Evolutionary conservation across 1,284 basidiomycete species (phyloP), one percentile per base, ranked within the genome.

Genomic region (Malassezia vespertilionis): DNA sequence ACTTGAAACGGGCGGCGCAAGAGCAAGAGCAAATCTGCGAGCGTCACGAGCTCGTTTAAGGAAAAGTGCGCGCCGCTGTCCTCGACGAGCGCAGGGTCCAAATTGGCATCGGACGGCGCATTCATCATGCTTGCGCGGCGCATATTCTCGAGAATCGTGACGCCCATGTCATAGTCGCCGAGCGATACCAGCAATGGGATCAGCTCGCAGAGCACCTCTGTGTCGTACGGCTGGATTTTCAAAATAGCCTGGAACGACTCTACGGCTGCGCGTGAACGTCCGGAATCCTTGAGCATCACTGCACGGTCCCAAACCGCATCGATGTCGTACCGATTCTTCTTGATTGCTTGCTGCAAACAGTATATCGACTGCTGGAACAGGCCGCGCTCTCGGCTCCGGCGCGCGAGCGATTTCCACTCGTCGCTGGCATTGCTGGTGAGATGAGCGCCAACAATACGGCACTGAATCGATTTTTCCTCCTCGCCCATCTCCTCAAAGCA

Each of bases 251-350:
- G 73, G 61, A 88, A 81, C 0, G 84, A 81, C 48, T 80, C 78
- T 11, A 82, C 79, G 0, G 89, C 85, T 79, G 83, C 83, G 18
- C 79, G 82, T 54, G 77, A 75, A 33, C 81, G 72, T 28, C 86
- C 80, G 1, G 82, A 77, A 54, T 86, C 80, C 56, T 82, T 82
- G 5, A 88, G 82, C 5, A 95, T 76, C 3, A 79, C 75, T 0
- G 89, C 86, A 2, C 88, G 80, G 58, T 96, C 88, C 86, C 87
- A 95, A 20, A 91, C 77, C 1, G 84, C 82, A 51, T 84, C 82
- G 8, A 86, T 77, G 54, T 95, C 89, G 4, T 77, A 76, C 5
- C 84, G 82, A 63, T 90, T 83, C 21, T 84, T 75, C 53, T 78
- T 81, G 63, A 83, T 80, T 0, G 86, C 80, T 65, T 95, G 90